phyloP scores from a whole-genome alignment of 345 rosid genomes.

The Acer campestre region DNA sequence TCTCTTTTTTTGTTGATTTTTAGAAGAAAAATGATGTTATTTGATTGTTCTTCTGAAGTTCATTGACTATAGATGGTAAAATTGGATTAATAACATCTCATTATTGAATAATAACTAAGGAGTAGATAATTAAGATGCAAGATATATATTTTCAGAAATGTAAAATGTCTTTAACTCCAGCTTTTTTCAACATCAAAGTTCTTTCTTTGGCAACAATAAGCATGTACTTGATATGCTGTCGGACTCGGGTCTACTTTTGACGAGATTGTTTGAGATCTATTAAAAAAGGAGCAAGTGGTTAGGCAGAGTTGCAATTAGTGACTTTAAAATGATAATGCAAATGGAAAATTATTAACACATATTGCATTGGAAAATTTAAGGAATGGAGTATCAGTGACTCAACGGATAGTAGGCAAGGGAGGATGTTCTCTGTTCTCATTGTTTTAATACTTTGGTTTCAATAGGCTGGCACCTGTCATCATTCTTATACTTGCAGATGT shows the following conservation, averaged over 20 bases:
- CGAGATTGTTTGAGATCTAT: background rate
- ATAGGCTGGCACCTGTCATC: background rate
- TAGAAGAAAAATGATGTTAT: background rate
- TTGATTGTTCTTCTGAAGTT: slow-evolving; percentile 7
- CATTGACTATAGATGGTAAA: slow-evolving; percentile 10
- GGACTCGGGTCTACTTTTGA: background rate
- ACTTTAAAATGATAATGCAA: background rate
- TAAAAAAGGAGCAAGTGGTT: background rate
- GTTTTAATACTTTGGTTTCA: background rate
- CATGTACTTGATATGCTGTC: background rate
- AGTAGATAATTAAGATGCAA: slow-evolving; percentile 7
- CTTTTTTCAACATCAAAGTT: background rate
- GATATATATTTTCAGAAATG: background rate
- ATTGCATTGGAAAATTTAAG: background rate
- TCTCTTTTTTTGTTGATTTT: background rate
- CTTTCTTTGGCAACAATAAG: slow-evolving; percentile 2
- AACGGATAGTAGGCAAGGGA: background rate
- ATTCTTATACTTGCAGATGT: background rate
- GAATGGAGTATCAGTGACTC: background rate
- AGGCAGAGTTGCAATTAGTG: background rate
- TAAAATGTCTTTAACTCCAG: slow-evolving; percentile 8
- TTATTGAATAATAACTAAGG: slow-evolving; percentile 14
- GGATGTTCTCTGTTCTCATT: background rate
- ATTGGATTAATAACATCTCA: slow-evolving; percentile 18
- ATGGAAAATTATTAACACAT: background rate